These are phyloP conservation scores for Juglanconis juglandina DNA, from an alignment of 2,329 filamentous ascomycete genomes.

Conservation along the genomic window DNA sequence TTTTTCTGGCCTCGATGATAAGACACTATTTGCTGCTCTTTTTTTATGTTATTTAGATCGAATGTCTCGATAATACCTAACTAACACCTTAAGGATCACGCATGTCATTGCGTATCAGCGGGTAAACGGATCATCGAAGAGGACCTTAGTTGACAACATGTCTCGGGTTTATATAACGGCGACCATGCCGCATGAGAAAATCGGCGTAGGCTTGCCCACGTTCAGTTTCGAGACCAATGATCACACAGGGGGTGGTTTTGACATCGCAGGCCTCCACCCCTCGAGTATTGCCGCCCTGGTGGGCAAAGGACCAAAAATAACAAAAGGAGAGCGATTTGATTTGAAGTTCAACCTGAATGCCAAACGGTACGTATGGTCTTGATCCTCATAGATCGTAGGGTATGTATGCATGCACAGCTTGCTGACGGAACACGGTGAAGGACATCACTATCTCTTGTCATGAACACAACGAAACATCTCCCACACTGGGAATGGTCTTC, in stretches of 20 bases:
- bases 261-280: constrained; percentile 4
- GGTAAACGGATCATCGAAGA: not conserved
- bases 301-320: constrained; percentile 6
- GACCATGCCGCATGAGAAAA: constrained; percentile 10
- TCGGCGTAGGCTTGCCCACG: constrained; percentile 4
- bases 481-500: constrained; percentile 10
- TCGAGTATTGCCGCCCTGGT: constrained; percentile 6
- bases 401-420: not conserved
- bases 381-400: no score
- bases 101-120: not conserved
- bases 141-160: not conserved
- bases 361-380: not conserved
- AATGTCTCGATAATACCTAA: no score
- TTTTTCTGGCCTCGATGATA: no score
- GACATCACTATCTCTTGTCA: constrained; percentile 4
- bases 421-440: not conserved
- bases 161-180: constrained; percentile 9
- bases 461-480: constrained; percentile 7
- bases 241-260: constrained; percentile 7
- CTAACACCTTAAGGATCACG: not conserved
- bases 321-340: constrained; percentile 7
- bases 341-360: constrained; percentile 10
- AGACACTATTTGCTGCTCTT: no score
- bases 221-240: constrained; percentile 9
- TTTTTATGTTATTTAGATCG: no score